Percentiles rank a stretch among this genome's conserved stretches.
Evolutionary conservation across 2,329 filamentous ascomycete species (phyloP).

Genomic region (Colletotrichum filicis): DNA sequence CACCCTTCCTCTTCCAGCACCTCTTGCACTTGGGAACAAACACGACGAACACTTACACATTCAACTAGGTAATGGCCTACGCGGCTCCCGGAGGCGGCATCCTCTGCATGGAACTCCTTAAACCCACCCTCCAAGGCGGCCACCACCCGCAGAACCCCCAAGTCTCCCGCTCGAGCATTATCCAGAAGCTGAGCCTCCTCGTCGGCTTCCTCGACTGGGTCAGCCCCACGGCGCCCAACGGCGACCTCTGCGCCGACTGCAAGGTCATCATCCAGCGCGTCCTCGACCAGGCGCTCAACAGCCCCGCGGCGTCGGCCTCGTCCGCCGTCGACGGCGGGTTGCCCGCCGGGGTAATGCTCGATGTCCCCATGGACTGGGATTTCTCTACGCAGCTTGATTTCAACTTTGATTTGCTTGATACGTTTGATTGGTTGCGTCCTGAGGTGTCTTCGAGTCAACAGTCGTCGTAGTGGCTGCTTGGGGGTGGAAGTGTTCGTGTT

Average conservation of each 20-base stretch:
- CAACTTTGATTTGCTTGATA: slow-evolving; percentile 60
- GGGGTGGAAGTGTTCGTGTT: no score
- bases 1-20: no score
- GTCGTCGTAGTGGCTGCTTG: neutral
- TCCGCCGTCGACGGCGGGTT: slow-evolving; percentile 28
- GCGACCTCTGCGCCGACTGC: slow-evolving; percentile 57
- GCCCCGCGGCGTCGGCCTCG: slow-evolving; percentile 35
- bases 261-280: slow-evolving; percentile 61
- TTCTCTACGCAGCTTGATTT: slow-evolving; percentile 47
- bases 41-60: slow-evolving; percentile 1
- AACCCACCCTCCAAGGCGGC: slow-evolving; percentile 44
- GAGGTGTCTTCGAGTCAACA: slow-evolving; percentile 30
- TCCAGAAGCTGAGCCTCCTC: slow-evolving; percentile 62
- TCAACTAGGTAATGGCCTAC: slow-evolving; percentile 57
- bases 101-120: slow-evolving; percentile 61
- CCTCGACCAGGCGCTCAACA: slow-evolving; percentile 60
- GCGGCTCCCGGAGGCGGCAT: slow-evolving; percentile 61
- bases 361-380: slow-evolving; percentile 48
- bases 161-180: slow-evolving; percentile 58
- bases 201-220: slow-evolving; percentile 64
- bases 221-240: slow-evolving; percentile 58
- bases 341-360: slow-evolving; percentile 11
- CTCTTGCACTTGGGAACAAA: no score
- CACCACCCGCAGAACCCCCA: slow-evolving; percentile 45
- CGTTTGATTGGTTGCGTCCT: slow-evolving; percentile 57